phyloP scores from a whole-genome alignment of 371 early-diverging fungal species.

The Aphelidium insulamus region DNA sequence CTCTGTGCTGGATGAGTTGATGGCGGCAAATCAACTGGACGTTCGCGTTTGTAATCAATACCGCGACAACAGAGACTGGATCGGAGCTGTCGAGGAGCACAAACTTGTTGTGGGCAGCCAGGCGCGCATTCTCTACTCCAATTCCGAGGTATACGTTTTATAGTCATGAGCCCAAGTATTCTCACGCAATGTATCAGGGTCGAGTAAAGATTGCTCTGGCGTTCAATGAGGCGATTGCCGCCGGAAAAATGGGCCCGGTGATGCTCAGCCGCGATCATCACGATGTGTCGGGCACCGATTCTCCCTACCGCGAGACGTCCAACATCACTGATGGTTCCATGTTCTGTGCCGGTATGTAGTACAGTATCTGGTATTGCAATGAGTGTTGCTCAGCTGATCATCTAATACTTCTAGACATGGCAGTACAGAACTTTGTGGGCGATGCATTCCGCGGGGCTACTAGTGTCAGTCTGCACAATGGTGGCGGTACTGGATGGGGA shows the following conservation, averaged over 20 bases:
- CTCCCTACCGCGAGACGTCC: conserved; percentile 3
- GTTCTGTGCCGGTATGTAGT: conserved; percentile 2
- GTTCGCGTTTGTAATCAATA: too few species aligned
- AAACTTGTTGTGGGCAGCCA: conserved; percentile 3
- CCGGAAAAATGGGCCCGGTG: conserved; percentile 2
- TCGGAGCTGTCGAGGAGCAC: not conserved
- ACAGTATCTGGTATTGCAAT: not conserved
- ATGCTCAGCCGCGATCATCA: conserved; percentile 4
- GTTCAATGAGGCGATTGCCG: conserved; percentile 2
- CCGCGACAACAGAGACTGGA: conserved; percentile 2
- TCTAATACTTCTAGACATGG: not conserved
- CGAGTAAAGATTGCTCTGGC: not conserved
- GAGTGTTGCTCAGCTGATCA: not conserved
- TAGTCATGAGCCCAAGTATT: too few species aligned
- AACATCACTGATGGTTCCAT: conserved; percentile 1
- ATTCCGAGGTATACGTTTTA: too few species aligned
- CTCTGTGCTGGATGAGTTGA: not conserved
- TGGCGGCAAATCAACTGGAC: too few species aligned
- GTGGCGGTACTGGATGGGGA: conserved; percentile 4
- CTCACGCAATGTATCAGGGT: too few species aligned
- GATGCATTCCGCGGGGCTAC: conserved; percentile 5
- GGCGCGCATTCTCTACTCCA: conserved; percentile 4
- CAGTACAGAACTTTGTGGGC: conserved; percentile 3
- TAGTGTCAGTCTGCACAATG: conserved; percentile 3
- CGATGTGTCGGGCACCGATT: conserved; percentile 4